These are phyloP conservation scores for Globisporangium canariense DNA, from an alignment of 352 stramenopile genomes.

Conservation along the genomic window DNA sequence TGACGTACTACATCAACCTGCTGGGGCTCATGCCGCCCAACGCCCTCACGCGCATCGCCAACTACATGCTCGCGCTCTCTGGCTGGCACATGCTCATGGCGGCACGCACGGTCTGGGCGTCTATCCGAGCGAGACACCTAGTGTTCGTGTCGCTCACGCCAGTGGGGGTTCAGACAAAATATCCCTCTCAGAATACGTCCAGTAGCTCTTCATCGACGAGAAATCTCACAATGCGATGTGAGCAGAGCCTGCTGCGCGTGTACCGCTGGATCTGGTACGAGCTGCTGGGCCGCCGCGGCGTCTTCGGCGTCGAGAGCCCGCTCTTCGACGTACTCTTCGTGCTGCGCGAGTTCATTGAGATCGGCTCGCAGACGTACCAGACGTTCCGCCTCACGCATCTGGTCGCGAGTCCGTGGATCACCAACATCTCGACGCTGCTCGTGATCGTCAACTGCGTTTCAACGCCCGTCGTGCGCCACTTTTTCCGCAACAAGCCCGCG, in stretches of 20 bases:
- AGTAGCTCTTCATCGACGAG: neutral
- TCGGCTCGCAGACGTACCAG: conserved; percentile 14
- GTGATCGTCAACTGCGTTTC: conserved; percentile 12
- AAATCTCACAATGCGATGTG: neutral
- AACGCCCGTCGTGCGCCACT: conserved; percentile 8
- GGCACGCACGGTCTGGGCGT: conserved; percentile 6
- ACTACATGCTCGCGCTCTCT: conserved; percentile 3
- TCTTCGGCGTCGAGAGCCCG: conserved; percentile 16
- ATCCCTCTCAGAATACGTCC: neutral
- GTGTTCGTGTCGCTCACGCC: conserved; percentile 6
- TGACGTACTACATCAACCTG: conserved; percentile 10
- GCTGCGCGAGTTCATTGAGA: conserved; percentile 16
- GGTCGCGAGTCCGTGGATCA: conserved; percentile 15
- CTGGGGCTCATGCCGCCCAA: conserved; percentile 3
- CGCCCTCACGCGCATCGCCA: neutral
- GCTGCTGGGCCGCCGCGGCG: conserved; percentile 12
- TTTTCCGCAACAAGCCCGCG: conserved; percentile 10
- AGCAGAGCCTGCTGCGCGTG: neutral
- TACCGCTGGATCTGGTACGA: conserved; percentile 11
- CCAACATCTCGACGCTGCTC: conserved; percentile 13
- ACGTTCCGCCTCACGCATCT: conserved; percentile 10
- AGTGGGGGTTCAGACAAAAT: neutral
- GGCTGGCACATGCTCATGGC: conserved; percentile 10
- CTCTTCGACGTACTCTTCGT: conserved; percentile 14
- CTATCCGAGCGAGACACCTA: neutral